Conservation (phyloP, 208 protist species). For the Leishmania major region DNA sequence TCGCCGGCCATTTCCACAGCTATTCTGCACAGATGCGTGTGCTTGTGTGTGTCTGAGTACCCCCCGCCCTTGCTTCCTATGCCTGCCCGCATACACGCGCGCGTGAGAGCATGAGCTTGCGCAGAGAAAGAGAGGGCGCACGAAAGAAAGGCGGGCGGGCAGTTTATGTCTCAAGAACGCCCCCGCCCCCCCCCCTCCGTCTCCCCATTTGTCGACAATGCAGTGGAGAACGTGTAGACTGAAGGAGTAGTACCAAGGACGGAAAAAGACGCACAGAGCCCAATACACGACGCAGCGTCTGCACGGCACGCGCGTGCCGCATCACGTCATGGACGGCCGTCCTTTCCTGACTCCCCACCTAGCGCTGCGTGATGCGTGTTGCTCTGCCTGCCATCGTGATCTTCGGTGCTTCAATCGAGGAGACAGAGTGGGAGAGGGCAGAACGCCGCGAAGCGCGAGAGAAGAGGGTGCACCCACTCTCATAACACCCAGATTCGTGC, state of each 20-base stretch:
- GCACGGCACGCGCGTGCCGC: not conserved
- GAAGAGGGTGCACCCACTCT: not conserved
- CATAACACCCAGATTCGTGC: not conserved
- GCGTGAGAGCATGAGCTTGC: not conserved
- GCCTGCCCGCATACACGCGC: not conserved
- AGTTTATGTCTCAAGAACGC: not conserved
- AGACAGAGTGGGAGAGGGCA: not conserved
- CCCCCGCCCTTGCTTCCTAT: not conserved
- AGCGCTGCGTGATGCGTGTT: not conserved
- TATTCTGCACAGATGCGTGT: not conserved
- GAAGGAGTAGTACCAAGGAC: not conserved
- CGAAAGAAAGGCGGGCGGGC: not conserved
- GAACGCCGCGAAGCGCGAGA: not conserved
- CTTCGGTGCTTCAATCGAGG: not conserved
- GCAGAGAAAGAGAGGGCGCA: not conserved
- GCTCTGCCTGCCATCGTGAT: not conserved
- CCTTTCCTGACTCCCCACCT: not conserved
- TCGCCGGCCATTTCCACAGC: not conserved
- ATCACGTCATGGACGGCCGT: not conserved
- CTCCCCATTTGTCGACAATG: not conserved
- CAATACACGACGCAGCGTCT: not conserved
- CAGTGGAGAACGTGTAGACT: not conserved
- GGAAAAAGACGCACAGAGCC: not conserved
- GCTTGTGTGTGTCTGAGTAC: not conserved
- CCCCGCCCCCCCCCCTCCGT: not conserved